phyloP scores from a whole-genome alignment of 1,284 basidiomycete genomes.

The Tremellales sp. region DNA sequence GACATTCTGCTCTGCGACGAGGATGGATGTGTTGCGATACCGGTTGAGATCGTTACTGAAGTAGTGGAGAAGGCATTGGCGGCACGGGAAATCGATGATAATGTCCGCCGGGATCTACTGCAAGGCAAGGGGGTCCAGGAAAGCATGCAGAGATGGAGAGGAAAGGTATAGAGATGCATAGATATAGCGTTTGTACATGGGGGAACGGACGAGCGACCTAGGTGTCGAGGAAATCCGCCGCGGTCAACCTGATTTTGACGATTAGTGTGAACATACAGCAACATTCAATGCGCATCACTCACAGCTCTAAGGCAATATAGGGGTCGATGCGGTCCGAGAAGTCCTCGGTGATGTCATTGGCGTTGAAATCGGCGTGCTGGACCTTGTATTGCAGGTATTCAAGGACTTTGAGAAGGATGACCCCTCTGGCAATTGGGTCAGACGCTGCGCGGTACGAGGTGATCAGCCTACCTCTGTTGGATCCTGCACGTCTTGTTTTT shows the following conservation, averaged over 20 bases:
- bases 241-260: slow-evolving; percentile 37
- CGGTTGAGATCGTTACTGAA: slow-evolving; percentile 56
- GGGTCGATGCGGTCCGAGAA: slow-evolving; percentile 56
- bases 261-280: not conserved
- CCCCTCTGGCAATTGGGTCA: slow-evolving; percentile 34
- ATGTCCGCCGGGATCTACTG: slow-evolving; percentile 71
- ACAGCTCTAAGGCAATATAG: slow-evolving; percentile 58
- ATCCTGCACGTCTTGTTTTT: slow-evolving; percentile 46
- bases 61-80: slow-evolving; percentile 62
- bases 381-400: slow-evolving; percentile 57
- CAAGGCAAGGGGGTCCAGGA: slow-evolving; percentile 69
- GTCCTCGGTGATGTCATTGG: slow-evolving; percentile 53
- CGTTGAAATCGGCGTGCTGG: slow-evolving; percentile 48
- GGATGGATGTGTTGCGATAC: slow-evolving; percentile 85
- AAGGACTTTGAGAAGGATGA: slow-evolving; percentile 56
- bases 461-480: slow-evolving; percentile 43
- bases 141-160: slow-evolving; percentile 73
- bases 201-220: slow-evolving; percentile 6
- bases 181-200: not conserved
- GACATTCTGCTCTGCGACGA: slow-evolving; percentile 83
- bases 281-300: slow-evolving; percentile 22
- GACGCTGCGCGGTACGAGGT: not conserved
- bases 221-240: slow-evolving; percentile 49
- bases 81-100: slow-evolving; percentile 65
- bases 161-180: slow-evolving; percentile 30